Conservation (phyloP, 2,329 filamentous ascomycete genomes). For the Aureobasidium sp. region DNA sequence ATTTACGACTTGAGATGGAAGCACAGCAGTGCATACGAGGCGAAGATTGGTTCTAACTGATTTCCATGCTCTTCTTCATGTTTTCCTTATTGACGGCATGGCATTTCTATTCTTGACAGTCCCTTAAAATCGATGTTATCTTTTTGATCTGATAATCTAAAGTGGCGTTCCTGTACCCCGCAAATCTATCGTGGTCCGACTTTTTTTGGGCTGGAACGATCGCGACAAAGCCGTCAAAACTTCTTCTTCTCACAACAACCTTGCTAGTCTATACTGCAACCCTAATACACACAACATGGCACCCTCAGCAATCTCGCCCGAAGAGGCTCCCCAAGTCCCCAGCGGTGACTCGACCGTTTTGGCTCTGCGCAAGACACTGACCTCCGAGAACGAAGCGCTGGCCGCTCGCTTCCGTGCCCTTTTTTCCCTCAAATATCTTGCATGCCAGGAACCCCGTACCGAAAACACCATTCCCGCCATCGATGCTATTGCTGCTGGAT, state of each 20-base stretch:
- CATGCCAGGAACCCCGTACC: conserved; percentile 53
- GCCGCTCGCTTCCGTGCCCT: conserved; percentile 89
- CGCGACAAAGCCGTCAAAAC: background rate
- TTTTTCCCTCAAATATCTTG: conserved; percentile 94
- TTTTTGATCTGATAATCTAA: conserved; percentile 10
- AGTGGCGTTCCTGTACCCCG: conserved; percentile 7
- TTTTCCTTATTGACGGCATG: background rate
- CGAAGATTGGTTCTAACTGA: background rate
- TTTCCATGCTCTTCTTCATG: background rate
- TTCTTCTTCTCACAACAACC: background rate
- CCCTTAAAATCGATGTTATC: background rate
- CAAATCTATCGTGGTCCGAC: conserved; percentile 4
- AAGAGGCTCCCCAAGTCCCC: background rate
- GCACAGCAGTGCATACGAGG: conserved; percentile 18
- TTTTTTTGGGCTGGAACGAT: background rate
- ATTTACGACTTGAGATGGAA: conserved; percentile 50
- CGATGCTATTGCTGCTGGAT: conserved; percentile 78
- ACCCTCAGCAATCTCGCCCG: conserved; percentile 15
- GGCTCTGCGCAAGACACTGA: conserved; percentile 65
- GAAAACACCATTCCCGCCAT: conserved; percentile 54
- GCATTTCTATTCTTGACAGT: background rate
- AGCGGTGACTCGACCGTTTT: conserved; percentile 41
- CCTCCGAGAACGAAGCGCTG: conserved; percentile 71
- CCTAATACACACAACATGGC: conserved; percentile 13
- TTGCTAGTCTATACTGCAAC: background rate